Base-by-base conservation (phyloP, 306 rosid genomes). In the Nissolia schottii region DNA sequence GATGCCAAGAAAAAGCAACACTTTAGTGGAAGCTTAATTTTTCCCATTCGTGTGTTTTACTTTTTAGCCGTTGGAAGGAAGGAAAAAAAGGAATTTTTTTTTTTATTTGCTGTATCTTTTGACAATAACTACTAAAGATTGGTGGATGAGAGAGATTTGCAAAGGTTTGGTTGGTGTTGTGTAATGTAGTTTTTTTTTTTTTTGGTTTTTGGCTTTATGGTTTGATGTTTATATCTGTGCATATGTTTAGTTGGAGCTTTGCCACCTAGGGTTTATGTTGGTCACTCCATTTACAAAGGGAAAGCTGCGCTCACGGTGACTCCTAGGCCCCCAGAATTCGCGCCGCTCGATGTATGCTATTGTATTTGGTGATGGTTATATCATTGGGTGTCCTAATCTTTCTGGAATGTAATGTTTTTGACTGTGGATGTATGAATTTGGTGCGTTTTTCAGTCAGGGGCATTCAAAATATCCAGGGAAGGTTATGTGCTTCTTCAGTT, bases 231-330 rank as follows among this genome's bases (percentile, higher is more conserved):
- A 1, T 64, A 79, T 77, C 20, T 15, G 38, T 48, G 46, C 28
- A 41, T 74, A 37, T 73, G 71, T 79, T 68, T 55, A 86, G 95
- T 58, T 63, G 88, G 85, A 76, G 82, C 81, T 61, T 64, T 68
- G 68, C 88, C 92, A 53, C 86, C 97, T 35, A 94, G 79, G 86
- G 89, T 76, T 81, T 94, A 75, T 80, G 99, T 94, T 62, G 89
- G 92, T 59, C 96, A 88, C 82, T 91, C 99, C 3, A 85, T 94
- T 82, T 94, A 91, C 85, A 94, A 94, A 81, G 99, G 99, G 71
- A 94, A 94, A 81, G 93, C 99, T 37, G 97, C 93, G 13, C 96
- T 94, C 49, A 84, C 96, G 2, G 78, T 91, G 34, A 87, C 89
- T 81, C 97, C 99, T 45, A 81, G 81, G 69, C 90, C 96, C 18